Conservation (phyloP, 306 rosid genomes). For the Lupinus albus region DNA sequence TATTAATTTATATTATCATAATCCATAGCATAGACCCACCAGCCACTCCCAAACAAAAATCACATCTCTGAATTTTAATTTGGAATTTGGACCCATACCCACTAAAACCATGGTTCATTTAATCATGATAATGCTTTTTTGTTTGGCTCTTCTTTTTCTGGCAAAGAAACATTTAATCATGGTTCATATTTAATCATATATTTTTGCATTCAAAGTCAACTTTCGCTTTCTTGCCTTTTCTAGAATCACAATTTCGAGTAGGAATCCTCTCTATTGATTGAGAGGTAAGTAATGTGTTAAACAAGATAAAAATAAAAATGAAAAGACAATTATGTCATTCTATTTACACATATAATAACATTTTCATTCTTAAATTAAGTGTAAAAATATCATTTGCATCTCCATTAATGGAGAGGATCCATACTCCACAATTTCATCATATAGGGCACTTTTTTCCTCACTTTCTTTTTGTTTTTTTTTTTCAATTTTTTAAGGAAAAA, state of each 20-base stretch:
- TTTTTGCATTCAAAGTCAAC: conserved; percentile 47
- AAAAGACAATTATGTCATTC: no score
- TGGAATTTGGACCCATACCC: conserved; percentile 52
- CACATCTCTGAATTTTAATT: conserved; percentile 50
- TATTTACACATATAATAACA: no score
- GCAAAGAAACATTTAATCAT: no score
- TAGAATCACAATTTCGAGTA: conserved; percentile 62
- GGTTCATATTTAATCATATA: no score
- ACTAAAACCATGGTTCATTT: conserved; percentile 55
- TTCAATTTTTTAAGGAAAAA: background rate
- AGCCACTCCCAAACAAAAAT: conserved; percentile 59
- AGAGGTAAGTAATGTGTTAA: no score
- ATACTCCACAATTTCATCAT: no score
- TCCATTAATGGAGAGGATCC: no score
- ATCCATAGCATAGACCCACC: conserved; percentile 57
- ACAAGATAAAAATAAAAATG: no score
- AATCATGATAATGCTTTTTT: conserved; percentile 55
- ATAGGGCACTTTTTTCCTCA: conserved; percentile 49
- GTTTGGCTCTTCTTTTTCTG: conserved; percentile 50
- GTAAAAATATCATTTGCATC: no score
- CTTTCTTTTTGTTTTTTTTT: conserved; percentile 41
- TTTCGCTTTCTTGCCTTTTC: conserved; percentile 71
- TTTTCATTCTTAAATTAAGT: no score
- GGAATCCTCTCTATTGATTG: no score
- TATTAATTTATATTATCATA: conserved; percentile 38